These are phyloP conservation scores for Starmerella vaccinii DNA, from an alignment of 805 yeast species.

Conservation along the genomic window DNA sequence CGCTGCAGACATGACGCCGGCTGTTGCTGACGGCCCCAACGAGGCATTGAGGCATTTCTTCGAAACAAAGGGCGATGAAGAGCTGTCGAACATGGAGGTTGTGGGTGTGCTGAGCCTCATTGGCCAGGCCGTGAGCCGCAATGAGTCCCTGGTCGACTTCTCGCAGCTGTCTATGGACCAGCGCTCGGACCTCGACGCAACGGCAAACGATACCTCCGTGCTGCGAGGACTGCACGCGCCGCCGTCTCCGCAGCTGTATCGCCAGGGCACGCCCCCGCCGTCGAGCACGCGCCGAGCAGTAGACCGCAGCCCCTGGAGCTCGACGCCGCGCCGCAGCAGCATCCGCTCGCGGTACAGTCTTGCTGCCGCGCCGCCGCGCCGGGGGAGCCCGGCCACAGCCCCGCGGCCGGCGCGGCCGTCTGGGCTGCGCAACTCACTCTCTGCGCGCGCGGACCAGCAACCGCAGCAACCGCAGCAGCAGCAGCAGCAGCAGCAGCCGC, in stretches of 20 bases:
- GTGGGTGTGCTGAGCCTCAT: conserved; percentile 64
- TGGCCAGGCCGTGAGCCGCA: conserved; percentile 30
- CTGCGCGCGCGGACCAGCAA: neutral
- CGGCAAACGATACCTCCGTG: neutral
- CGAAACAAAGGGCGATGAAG: conserved; percentile 53
- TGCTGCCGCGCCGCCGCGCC: neutral
- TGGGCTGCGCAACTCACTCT: conserved; percentile 3
- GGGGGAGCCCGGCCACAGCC: neutral
- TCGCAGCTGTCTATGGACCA: conserved; percentile 11
- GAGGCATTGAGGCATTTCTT: conserved; percentile 57
- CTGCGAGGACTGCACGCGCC: conserved; percentile 9
- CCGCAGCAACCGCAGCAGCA: too few relatives aligned
- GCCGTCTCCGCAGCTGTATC: conserved; percentile 14
- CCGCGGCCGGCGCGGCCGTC: conserved; percentile 3
- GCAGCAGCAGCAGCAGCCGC: too few relatives aligned
- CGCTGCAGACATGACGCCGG: neutral
- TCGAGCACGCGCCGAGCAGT: conserved; percentile 1
- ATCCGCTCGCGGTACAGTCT: conserved; percentile 10
- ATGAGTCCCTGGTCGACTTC: conserved; percentile 25
- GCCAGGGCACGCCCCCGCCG: conserved; percentile 17
- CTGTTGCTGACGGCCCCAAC: conserved; percentile 34
- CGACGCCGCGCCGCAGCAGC: conserved; percentile 9
- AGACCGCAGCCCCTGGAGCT: conserved; percentile 12
- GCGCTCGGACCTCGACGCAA: neutral
- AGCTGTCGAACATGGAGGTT: conserved; percentile 61